Evolutionary conservation across 2,329 filamentous ascomycete genomes (phyloP), one percentile per base, ranked within the genome.

Genomic region (Calonectria pteridis): DNA sequence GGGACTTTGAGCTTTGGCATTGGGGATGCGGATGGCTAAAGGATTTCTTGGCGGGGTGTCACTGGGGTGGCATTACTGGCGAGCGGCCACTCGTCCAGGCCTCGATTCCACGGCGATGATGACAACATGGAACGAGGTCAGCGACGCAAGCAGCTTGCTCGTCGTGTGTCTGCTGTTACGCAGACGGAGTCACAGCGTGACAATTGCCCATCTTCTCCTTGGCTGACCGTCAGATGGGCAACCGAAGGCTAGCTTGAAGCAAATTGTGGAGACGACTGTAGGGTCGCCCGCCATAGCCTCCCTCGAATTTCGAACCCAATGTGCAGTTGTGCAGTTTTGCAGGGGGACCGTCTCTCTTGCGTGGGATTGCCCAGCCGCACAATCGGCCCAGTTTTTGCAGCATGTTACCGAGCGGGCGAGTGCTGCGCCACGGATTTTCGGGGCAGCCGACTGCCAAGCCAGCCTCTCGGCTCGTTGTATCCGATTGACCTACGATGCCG

Each of bases 401-500:
- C 69, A 74, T 72, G 77, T 77, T 79, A 73, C 78, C 79, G 78
- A 76, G 69, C 79, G 77, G 68, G 73, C 71, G 67, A 65, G 43
- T 75, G 75, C 79, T 81, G 76, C 79, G 79, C 79, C 79, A 79
- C 78, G 82, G 76, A 46, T 76, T 79, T 40, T 81, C 76, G 78
- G 79, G 73, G 75, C 74, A 79, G 70, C 79, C 78, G 79, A 81
- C 71, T 79, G 79, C 79, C 79, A 81, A 81, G 79, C 74, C 77
- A 80, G 78, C 76, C 78, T 80, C 79, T 81, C 79, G 79, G 79
- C 79, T 81, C 73, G 73, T 80, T 78, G 77, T 81, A 80, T 77
- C 79, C 79, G 79, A 78, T 72, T 69, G 64, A 78, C 73, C 65
- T 76, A 72, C 74, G 74, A 80, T 76, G 72, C 76, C 66, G 73